phyloP scores from a whole-genome alignment of 129 eudicot species.

The Arctium lappa region DNA sequence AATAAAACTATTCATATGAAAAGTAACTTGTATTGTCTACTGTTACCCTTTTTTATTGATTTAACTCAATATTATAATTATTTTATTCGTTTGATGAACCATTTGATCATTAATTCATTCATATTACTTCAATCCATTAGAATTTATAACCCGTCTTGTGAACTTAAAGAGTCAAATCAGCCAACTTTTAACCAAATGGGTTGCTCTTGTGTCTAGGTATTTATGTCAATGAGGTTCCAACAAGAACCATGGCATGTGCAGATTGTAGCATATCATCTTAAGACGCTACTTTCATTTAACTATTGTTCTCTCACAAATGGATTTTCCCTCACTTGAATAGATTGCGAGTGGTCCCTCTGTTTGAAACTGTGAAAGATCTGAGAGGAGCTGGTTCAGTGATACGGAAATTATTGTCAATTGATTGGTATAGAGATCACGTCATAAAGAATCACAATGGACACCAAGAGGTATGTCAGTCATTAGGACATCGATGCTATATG shows the following conservation, averaged over 20 bases:
- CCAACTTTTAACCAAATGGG: background rate
- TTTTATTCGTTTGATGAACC: background rate
- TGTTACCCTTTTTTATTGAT: too few relatives aligned
- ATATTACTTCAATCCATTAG: background rate
- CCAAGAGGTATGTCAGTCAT: slow-evolving; percentile 57
- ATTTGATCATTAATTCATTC: background rate
- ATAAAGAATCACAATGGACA: slow-evolving; percentile 78
- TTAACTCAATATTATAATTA: too few relatives aligned
- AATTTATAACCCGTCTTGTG: background rate
- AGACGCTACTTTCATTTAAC: background rate
- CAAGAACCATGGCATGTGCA: background rate
- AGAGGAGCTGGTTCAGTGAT: slow-evolving; percentile 92
- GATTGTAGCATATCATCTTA: background rate
- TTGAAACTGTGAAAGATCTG: slow-evolving; percentile 93
- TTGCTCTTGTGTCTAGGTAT: background rate
- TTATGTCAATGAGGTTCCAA: background rate
- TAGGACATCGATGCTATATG: background rate
- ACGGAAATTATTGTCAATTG: slow-evolving; percentile 61
- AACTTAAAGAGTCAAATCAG: background rate
- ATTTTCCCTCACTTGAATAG: slow-evolving; percentile 38
- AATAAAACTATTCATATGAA: background rate
- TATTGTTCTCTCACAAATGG: slow-evolving; percentile 12
- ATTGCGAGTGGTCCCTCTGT: slow-evolving; percentile 87
- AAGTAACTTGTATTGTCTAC: background rate
- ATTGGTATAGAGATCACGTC: slow-evolving; percentile 82